Evolutionary conservation across 208 protist species (phyloP).

Genomic region (Trypanosoma melophagium): DNA sequence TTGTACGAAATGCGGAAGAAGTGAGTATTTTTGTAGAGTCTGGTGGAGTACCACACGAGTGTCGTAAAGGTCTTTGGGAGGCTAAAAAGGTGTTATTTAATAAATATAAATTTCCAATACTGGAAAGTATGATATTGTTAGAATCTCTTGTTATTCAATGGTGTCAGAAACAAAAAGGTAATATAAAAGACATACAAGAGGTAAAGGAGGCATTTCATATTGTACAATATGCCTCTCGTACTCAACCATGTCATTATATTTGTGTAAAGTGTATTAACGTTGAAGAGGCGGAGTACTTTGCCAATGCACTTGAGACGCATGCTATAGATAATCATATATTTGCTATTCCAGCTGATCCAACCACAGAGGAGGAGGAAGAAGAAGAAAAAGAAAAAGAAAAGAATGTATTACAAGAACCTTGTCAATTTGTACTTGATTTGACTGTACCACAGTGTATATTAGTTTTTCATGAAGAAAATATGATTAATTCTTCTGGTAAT

Average conservation of each 20-base stretch:
- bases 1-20: slow-evolving; percentile 5
- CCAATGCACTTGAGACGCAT: slow-evolving; percentile 6
- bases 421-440: slow-evolving; percentile 11
- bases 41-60: slow-evolving; percentile 22
- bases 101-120: slow-evolving; percentile 5
- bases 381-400: slow-evolving; percentile 2
- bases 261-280: slow-evolving; percentile 8
- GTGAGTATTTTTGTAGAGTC: slow-evolving; percentile 18
- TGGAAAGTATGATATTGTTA: slow-evolving; percentile 17
- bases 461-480: slow-evolving; percentile 5
- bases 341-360: slow-evolving; percentile 9
- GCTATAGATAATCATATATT: slow-evolving; percentile 17
- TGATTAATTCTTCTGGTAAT: not conserved
- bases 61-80: slow-evolving; percentile 10
- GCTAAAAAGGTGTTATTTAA: slow-evolving; percentile 15
- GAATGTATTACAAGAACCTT: not conserved
- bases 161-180: slow-evolving; percentile 9
- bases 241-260: slow-evolving; percentile 30
- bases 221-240: slow-evolving; percentile 26
- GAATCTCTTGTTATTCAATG: slow-evolving; percentile 19
- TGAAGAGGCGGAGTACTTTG: slow-evolving; percentile 17
- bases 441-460: slow-evolving; percentile 4
- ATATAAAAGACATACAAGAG: slow-evolving; percentile 9
- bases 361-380: slow-evolving; percentile 18
- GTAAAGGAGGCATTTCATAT: slow-evolving; percentile 15